These are phyloP conservation scores for Amanita fuliginea DNA, from an alignment of 768 basidiomycete genomes.

Conservation along the genomic window DNA sequence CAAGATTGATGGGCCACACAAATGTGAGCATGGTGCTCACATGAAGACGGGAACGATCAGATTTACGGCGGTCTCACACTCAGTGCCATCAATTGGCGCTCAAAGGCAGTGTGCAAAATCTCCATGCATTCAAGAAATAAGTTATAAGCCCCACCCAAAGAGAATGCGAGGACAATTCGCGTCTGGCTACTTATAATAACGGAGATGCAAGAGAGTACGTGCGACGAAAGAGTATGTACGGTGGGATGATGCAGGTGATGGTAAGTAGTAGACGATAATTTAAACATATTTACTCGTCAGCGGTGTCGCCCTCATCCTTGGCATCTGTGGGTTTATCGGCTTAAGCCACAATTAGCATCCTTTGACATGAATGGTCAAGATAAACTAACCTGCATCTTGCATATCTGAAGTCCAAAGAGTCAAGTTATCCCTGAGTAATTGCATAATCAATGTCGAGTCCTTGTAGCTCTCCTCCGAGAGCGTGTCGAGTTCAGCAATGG, in stretches of 20 bases:
- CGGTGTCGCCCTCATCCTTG: constrained; percentile 59
- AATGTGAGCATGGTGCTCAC: constrained; percentile 7
- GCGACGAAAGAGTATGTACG: constrained; percentile 8
- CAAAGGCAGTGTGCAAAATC: neutral
- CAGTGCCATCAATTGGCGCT: neutral
- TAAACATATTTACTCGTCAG: constrained; percentile 47
- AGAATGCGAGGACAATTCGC: neutral
- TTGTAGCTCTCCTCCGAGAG: constrained; percentile 99
- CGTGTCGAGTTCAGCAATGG: constrained; percentile 98
- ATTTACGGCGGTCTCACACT: neutral
- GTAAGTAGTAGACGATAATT: constrained; percentile 10
- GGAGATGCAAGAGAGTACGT: constrained; percentile 5
- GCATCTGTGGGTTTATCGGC: constrained; percentile 61
- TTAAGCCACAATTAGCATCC: constrained; percentile 13
- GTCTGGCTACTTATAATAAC: constrained; percentile 8
- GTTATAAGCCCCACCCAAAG: neutral
- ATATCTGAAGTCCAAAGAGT: constrained; percentile 98
- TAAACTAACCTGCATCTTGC: constrained; percentile 73
- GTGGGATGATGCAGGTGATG: constrained; percentile 13
- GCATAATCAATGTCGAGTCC: constrained; percentile 97
- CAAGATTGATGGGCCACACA: constrained; percentile 3
- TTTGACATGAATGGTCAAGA: neutral
- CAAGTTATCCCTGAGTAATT: constrained; percentile 92
- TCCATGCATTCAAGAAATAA: constrained; percentile 3
- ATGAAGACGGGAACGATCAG: constrained; percentile 3